phyloP scores from a whole-genome alignment of 805 yeast genomes.

The Barnettozyma sucrosica region DNA sequence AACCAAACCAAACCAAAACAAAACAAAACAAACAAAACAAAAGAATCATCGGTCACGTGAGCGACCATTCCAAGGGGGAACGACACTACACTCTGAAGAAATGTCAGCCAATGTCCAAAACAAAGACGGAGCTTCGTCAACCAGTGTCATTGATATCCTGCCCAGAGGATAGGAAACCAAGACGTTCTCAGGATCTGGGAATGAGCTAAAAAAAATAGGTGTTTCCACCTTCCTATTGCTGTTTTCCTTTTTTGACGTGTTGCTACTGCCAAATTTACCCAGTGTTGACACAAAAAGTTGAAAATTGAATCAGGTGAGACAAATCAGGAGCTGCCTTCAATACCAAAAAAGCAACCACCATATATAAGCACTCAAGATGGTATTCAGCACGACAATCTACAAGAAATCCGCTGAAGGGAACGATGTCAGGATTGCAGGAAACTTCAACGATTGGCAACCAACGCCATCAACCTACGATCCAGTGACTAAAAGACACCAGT shows the following conservation, averaged over 20 bases:
- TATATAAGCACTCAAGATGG: background rate
- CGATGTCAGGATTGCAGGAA: slow-evolving; percentile 32
- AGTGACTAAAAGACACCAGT: slow-evolving; percentile 8
- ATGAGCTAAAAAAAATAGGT: no score
- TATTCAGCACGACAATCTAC: slow-evolving; percentile 10
- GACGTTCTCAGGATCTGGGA: no score
- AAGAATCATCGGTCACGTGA: no score
- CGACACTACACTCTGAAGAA: no score
- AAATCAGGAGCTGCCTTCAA: background rate
- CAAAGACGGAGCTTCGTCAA: no score
- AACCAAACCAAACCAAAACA: no score
- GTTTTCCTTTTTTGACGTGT: background rate
- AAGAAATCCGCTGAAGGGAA: slow-evolving; percentile 13
- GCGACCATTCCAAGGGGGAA: no score
- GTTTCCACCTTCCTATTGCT: no score
- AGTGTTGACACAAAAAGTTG: slow-evolving; percentile 1
- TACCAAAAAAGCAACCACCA: background rate
- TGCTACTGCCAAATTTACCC: background rate
- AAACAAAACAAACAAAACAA: no score
- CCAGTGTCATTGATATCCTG: no score
- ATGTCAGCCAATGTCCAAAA: no score
- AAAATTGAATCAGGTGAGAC: background rate
- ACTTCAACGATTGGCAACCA: slow-evolving; percentile 31
- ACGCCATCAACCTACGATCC: slow-evolving; percentile 12
- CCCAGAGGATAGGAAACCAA: no score